Evolutionary conservation across 208 protist species (phyloP).

Genomic region (Kentomonas sorsogonicus): DNA sequence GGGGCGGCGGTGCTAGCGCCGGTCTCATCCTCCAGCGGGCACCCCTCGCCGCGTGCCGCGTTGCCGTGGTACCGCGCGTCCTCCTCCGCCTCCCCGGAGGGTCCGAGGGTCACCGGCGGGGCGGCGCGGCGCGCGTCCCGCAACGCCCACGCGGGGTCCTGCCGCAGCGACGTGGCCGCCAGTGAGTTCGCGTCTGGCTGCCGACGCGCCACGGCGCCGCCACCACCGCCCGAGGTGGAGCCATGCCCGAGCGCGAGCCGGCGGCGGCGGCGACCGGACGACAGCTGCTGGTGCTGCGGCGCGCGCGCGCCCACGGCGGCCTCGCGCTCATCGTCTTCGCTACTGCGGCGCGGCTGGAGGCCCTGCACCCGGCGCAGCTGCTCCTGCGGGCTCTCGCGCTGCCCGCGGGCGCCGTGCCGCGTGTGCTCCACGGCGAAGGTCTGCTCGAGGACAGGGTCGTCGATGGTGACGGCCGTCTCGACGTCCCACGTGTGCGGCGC

Average conservation of each 20-base stretch:
- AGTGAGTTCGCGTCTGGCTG: too few species aligned
- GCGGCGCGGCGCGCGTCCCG: slow-evolving; percentile 21
- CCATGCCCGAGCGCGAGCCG: too few species aligned
- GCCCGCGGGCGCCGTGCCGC: slow-evolving; percentile 16
- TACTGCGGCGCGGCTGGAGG: slow-evolving; percentile 25
- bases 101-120: slow-evolving; percentile 39
- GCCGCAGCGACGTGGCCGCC: neutral
- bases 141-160: slow-evolving; percentile 10
- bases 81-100: slow-evolving; percentile 12
- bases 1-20: slow-evolving; percentile 31
- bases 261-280: slow-evolving; percentile 4
- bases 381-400: neutral
- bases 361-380: slow-evolving; percentile 44
- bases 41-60: slow-evolving; percentile 49
- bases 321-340: slow-evolving; percentile 45
- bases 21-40: slow-evolving; percentile 52
- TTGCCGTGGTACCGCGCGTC: slow-evolving; percentile 75
- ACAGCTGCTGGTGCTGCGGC: slow-evolving; percentile 6
- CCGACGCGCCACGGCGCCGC: too few species aligned
- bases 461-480: slow-evolving; percentile 42
- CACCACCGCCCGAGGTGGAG: too few species aligned
- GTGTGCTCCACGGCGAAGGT: slow-evolving; percentile 19
- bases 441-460: slow-evolving; percentile 29
- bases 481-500: slow-evolving; percentile 73
- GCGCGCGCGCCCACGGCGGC: slow-evolving; percentile 4